phyloP scores from a whole-genome alignment of 202 grass and related monocot species.

The Carex sylvatica region DNA sequence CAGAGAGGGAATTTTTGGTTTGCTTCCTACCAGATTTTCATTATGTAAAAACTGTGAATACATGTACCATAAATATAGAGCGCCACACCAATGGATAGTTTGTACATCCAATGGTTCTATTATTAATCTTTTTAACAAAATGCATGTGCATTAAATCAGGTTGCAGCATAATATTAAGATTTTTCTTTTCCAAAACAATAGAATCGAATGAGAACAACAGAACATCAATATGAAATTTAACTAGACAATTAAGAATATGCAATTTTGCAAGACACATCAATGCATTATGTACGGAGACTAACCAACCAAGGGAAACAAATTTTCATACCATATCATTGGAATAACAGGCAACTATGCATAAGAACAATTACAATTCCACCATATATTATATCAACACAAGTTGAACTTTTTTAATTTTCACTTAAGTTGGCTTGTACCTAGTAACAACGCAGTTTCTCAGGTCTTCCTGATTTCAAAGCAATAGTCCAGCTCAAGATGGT shows the following conservation, averaged over 20 bases:
- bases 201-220: background rate
- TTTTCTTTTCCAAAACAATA: background rate
- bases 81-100: slow-evolving; percentile 16
- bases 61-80: slow-evolving; percentile 22
- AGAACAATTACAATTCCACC: background rate
- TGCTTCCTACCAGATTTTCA: slow-evolving; percentile 16
- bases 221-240: background rate
- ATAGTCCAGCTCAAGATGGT: slow-evolving; percentile 38
- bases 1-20: slow-evolving; percentile 18
- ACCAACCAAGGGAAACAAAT: background rate
- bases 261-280: background rate
- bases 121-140: slow-evolving; percentile 4
- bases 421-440: background rate
- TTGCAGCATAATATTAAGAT: background rate
- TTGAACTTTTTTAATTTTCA: background rate
- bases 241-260: background rate
- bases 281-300: background rate
- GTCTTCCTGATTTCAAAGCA: slow-evolving; percentile 46
- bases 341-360: background rate
- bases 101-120: background rate
- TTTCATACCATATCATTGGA: background rate
- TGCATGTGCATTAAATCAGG: background rate
- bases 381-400: background rate
- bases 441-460: slow-evolving; percentile 9
- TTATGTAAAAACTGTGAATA: slow-evolving; percentile 23